Conservation (phyloP, 2,329 filamentous ascomycete species). For the Penicillium sp. region DNA sequence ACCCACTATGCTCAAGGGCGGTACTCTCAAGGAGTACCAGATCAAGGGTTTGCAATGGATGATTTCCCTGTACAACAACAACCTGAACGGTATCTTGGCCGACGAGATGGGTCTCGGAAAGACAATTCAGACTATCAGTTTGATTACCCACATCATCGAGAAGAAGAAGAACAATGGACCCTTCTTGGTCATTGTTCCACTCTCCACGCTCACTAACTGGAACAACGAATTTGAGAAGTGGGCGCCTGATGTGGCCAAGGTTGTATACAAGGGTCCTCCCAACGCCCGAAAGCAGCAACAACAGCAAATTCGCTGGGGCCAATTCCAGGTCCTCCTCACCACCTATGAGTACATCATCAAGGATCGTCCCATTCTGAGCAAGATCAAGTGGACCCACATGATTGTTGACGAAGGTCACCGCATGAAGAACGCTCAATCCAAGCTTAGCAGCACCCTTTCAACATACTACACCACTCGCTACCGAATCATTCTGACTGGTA, state of each 20-base stretch:
- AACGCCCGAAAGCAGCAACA: conserved; percentile 85
- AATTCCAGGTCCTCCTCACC: conserved; percentile 94
- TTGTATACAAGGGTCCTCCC: conserved; percentile 97
- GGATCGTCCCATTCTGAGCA: conserved; percentile 89
- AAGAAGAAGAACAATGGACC: conserved; percentile 89
- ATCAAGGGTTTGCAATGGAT: conserved; percentile 99
- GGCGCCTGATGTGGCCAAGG: conserved; percentile 81
- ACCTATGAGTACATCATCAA: conserved; percentile 99
- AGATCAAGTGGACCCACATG: conserved; percentile 99
- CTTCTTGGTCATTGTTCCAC: conserved; percentile 92
- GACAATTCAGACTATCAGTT: conserved; percentile 97
- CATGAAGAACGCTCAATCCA: conserved; percentile 98
- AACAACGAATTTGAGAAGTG: conserved; percentile 98
- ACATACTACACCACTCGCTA: conserved; percentile 94
- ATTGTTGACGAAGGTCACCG: conserved; percentile 99
- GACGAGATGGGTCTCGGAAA: conserved; percentile 99
- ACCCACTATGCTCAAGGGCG: conserved; percentile 83
- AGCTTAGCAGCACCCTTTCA: conserved; percentile 91
- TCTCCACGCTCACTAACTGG: conserved; percentile 98
- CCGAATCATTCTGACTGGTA: conserved; percentile 95
- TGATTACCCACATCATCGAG: conserved; percentile 97
- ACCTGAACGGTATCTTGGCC: conserved; percentile 95
- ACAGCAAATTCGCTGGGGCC: conserved; percentile 88
- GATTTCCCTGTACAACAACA: conserved; percentile 99
- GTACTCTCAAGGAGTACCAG: conserved; percentile 94